Conservation (phyloP, 2,329 filamentous ascomycete genomes). For the Aspergillus phoenicis region DNA sequence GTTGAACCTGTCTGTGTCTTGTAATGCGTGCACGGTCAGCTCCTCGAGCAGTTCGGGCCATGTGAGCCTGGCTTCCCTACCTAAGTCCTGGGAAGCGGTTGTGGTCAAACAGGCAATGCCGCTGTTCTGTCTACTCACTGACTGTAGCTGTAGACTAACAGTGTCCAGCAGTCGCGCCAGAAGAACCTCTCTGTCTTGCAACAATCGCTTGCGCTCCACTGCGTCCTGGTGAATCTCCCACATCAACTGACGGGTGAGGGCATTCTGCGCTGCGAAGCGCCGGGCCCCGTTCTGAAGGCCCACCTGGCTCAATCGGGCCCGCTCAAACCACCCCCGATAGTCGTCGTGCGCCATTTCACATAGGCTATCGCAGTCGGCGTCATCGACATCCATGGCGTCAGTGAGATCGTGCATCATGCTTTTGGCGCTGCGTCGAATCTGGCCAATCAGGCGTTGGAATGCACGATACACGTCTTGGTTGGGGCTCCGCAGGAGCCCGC, state of each 20-base stretch:
- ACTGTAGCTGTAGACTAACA: conserved; percentile 28
- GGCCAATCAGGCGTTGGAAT: conserved; percentile 37
- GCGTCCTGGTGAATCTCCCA: conserved; percentile 42
- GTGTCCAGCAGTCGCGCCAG: conserved; percentile 30
- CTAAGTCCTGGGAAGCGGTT: conserved; percentile 32
- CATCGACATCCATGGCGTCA: conserved; percentile 30
- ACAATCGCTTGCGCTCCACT: conserved; percentile 31
- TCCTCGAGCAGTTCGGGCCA: conserved; percentile 12
- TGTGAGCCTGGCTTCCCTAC: conserved; percentile 26
- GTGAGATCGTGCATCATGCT: conserved; percentile 20
- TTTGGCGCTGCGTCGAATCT: conserved; percentile 31
- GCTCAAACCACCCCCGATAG: conserved; percentile 32
- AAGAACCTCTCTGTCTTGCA: conserved; percentile 28
- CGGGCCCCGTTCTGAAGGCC: conserved; percentile 36
- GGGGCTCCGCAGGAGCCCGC: conserved; percentile 39
- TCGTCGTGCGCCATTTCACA: conserved; percentile 19
- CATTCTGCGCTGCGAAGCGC: conserved; percentile 37
- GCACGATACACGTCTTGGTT: conserved; percentile 39
- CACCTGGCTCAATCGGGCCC: conserved; percentile 36
- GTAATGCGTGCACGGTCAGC: conserved; percentile 18
- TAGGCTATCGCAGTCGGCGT: conserved; percentile 19
- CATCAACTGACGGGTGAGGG: conserved; percentile 39
- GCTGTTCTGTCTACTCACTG: conserved; percentile 29
- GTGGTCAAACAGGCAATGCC: conserved; percentile 39
- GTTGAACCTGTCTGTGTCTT: conserved; percentile 33